These are phyloP conservation scores for Vitis cinerea DNA, from an alignment of 164 flowering plant species.

Conservation along the genomic window DNA sequence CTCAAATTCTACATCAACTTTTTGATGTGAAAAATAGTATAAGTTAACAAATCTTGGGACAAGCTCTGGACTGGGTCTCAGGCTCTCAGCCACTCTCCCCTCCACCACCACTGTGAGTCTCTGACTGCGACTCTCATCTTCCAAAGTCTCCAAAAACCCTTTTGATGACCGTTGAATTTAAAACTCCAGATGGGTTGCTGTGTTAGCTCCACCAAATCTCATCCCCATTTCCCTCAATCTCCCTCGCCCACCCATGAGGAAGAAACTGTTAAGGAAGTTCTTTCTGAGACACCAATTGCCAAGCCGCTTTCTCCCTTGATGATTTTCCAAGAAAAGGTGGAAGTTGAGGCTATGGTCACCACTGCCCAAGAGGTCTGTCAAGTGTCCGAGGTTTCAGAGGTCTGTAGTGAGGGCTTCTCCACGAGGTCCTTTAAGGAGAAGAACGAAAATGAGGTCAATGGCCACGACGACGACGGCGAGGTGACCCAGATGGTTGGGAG, in stretches of 20 bases:
- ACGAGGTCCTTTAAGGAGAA: constrained; percentile 4
- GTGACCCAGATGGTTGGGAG: constrained; percentile 19
- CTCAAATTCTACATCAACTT: no score
- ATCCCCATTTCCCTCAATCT: not conserved
- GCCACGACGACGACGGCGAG: constrained; percentile 17
- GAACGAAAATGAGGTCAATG: not conserved
- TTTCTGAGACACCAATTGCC: constrained; percentile 46
- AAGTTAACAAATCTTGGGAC: no score
- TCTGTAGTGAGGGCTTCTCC: constrained; percentile 47
- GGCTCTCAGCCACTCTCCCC: no score
- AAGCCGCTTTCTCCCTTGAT: constrained; percentile 4
- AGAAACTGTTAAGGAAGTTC: constrained; percentile 71
- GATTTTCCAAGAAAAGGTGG: no score
- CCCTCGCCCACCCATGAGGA: constrained; percentile 30
- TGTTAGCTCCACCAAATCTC: constrained; percentile 25
- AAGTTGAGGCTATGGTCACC: no score
- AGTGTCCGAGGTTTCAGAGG: constrained; percentile 42
- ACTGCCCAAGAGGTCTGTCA: constrained; percentile 28
- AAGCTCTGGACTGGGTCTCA: no score
- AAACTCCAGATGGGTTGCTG: constrained; percentile 45
- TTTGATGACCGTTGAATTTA: not conserved
- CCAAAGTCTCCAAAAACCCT: no score
- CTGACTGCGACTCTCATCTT: no score
- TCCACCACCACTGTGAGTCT: no score
- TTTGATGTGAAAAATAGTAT: no score